A percentile compares a stretch with the other conserved stretches of the same genome.
Evolutionary conservation across 352 stramenopile genomes (phyloP).

Genomic region (Pythium monospermum): DNA sequence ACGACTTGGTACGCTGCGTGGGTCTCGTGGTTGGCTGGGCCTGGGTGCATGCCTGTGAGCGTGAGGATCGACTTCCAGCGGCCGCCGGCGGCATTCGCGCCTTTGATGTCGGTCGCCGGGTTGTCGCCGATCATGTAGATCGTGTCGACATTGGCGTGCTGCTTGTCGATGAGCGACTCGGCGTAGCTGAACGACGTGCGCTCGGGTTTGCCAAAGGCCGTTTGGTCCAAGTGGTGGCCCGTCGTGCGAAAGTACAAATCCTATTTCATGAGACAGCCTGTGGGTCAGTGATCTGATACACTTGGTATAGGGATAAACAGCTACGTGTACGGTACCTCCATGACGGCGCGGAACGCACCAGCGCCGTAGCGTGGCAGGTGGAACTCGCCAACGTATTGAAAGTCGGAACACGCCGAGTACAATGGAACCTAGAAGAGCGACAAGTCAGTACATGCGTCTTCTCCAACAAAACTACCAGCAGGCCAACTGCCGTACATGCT

Average conservation of each 20-base stretch:
- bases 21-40: slow-evolving; percentile 56
- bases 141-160: slow-evolving; percentile 54
- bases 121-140: slow-evolving; percentile 90
- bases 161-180: slow-evolving; percentile 68
- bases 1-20: slow-evolving; percentile 69
- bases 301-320: not conserved
- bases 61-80: slow-evolving; percentile 84
- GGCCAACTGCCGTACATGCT: slow-evolving; percentile 41
- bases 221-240: slow-evolving; percentile 67
- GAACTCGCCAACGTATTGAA: slow-evolving; percentile 86
- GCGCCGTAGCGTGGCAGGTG: slow-evolving; percentile 77
- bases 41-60: slow-evolving; percentile 76
- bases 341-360: slow-evolving; percentile 70
- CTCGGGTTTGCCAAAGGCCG: slow-evolving; percentile 77
- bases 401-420: slow-evolving; percentile 85
- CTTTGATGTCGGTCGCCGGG: slow-evolving; percentile 75
- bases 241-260: slow-evolving; percentile 78
- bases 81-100: slow-evolving; percentile 62
- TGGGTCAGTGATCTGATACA: not conserved
- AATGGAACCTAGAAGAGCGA: slow-evolving; percentile 40
- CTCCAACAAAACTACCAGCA: no score
- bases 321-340: slow-evolving; percentile 29
- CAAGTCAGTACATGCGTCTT: not conserved
- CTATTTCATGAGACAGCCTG: slow-evolving; percentile 13
- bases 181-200: slow-evolving; percentile 68